phyloP scores from a whole-genome alignment of 257 asterid species.

The Rehmannia glutinosa region DNA sequence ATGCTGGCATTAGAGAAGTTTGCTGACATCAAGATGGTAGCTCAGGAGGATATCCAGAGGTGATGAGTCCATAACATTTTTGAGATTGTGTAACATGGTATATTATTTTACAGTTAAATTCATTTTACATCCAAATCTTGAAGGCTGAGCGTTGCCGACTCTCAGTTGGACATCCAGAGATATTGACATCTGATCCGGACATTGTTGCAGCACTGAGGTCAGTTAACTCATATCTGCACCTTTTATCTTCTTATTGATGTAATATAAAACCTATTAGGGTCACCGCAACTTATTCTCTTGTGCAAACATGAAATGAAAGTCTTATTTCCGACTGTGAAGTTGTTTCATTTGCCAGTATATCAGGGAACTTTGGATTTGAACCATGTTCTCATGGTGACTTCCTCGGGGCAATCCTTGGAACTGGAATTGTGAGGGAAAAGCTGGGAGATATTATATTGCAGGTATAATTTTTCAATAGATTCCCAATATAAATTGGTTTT shows the following conservation, averaged over 20 bases:
- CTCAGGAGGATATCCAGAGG: slow-evolving; percentile 97
- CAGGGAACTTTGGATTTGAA: slow-evolving; percentile 84
- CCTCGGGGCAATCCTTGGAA: slow-evolving; percentile 91
- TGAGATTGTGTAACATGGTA: not conserved
- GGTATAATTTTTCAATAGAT: slow-evolving; percentile 36
- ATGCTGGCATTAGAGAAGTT: slow-evolving; percentile 54
- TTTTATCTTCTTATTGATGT: too few species aligned
- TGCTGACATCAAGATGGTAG: slow-evolving; percentile 57
- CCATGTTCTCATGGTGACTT: slow-evolving; percentile 91
- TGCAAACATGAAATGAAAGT: not conserved
- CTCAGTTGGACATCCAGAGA: slow-evolving; percentile 82
- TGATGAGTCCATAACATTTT: slow-evolving; percentile 17
- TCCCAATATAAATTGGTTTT: not conserved
- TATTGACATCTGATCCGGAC: slow-evolving; percentile 68
- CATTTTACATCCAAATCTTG: slow-evolving; percentile 1
- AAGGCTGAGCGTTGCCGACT: slow-evolving; percentile 97
- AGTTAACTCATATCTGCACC: not conserved
- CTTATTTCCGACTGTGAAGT: slow-evolving; percentile 8
- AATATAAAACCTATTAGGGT: too few species aligned
- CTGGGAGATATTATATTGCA: slow-evolving; percentile 85
- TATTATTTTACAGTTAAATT: slow-evolving; percentile 5
- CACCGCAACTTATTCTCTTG: not conserved
- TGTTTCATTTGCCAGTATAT: slow-evolving; percentile 46
- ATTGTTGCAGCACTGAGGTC: slow-evolving; percentile 83
- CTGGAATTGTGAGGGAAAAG: slow-evolving; percentile 86